Evolutionary conservation across 495 filamentous ascomycete genomes (phyloP).

Genomic region (Saxispiralis lemnorum): DNA sequence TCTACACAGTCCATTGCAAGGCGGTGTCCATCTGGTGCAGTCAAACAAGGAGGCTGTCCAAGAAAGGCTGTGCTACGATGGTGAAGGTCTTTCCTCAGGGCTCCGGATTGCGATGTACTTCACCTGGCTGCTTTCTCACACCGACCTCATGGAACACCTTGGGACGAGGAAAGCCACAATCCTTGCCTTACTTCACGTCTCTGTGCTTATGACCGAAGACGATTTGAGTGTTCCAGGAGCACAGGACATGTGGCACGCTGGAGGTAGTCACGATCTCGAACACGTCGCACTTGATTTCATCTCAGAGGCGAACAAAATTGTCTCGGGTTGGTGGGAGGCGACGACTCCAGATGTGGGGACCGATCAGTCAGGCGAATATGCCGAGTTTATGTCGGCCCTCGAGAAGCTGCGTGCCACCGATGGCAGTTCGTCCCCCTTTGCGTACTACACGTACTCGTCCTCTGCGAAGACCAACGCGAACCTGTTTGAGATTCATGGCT

Average conservation of each 20-base stretch:
- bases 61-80: slow-evolving; percentile 34
- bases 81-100: slow-evolving; percentile 47
- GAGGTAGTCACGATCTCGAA: slow-evolving; percentile 32
- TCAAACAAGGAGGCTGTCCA: slow-evolving; percentile 2
- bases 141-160: slow-evolving; percentile 9
- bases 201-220: slow-evolving; percentile 43
- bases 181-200: slow-evolving; percentile 20
- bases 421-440: neutral
- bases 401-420: neutral
- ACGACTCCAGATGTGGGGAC: neutral
- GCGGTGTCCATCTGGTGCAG: slow-evolving; percentile 48
- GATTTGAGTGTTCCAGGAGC: slow-evolving; percentile 39
- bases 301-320: slow-evolving; percentile 34
- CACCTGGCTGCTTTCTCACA: slow-evolving; percentile 32
- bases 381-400: neutral
- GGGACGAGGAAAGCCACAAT: neutral
- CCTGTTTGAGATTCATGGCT: slow-evolving; percentile 14
- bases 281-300: slow-evolving; percentile 45
- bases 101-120: slow-evolving; percentile 58
- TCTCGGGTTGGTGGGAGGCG: slow-evolving; percentile 20
- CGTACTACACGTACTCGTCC: slow-evolving; percentile 13
- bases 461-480: slow-evolving; percentile 5
- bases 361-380: neutral
- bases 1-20: slow-evolving; percentile 53
- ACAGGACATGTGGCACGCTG: slow-evolving; percentile 36